Evolutionary conservation across 805 yeast genomes (phyloP).

Genomic region (Candida taoyuanica): DNA sequence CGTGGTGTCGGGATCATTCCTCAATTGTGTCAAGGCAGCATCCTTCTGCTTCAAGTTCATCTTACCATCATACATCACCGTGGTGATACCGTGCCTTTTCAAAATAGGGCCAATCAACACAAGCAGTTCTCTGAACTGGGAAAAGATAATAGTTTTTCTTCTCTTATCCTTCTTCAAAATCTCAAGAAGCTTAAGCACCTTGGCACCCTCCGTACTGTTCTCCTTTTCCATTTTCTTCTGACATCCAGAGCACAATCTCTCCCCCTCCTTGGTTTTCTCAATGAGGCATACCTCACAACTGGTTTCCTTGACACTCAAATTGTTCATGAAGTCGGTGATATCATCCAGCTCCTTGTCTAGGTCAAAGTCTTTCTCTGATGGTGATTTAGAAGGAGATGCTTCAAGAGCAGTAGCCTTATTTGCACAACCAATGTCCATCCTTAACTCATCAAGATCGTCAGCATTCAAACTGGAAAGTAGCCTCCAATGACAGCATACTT

Average conservation of each 20-base stretch:
- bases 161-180: slow-evolving; percentile 30
- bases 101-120: slow-evolving; percentile 28
- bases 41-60: slow-evolving; percentile 30
- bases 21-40: slow-evolving; percentile 26
- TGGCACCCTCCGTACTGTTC: slow-evolving; percentile 28
- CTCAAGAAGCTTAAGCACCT: slow-evolving; percentile 30
- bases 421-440: slow-evolving; percentile 2
- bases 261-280: slow-evolving; percentile 11
- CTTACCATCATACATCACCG: slow-evolving; percentile 34
- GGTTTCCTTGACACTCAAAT: slow-evolving; percentile 22
- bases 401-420: not conserved
- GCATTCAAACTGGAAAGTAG: slow-evolving; percentile 13
- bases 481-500: slow-evolving; percentile 34
- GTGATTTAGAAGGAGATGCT: slow-evolving; percentile 12
- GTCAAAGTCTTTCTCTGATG: slow-evolving; percentile 10
- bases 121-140: slow-evolving; percentile 38
- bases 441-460: slow-evolving; percentile 15
- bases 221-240: slow-evolving; percentile 14
- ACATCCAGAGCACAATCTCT: slow-evolving; percentile 16
- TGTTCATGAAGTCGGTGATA: slow-evolving; percentile 19
- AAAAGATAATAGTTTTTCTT: slow-evolving; percentile 42
- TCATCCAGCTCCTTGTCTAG: slow-evolving; percentile 20
- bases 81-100: slow-evolving; percentile 28
- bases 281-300: slow-evolving; percentile 24
- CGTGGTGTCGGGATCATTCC: slow-evolving; percentile 26